Evolutionary conservation across 306 rosid genomes (phyloP), one percentile per base, ranked within the genome.

Genomic region (Citrullus mucosospermus): DNA sequence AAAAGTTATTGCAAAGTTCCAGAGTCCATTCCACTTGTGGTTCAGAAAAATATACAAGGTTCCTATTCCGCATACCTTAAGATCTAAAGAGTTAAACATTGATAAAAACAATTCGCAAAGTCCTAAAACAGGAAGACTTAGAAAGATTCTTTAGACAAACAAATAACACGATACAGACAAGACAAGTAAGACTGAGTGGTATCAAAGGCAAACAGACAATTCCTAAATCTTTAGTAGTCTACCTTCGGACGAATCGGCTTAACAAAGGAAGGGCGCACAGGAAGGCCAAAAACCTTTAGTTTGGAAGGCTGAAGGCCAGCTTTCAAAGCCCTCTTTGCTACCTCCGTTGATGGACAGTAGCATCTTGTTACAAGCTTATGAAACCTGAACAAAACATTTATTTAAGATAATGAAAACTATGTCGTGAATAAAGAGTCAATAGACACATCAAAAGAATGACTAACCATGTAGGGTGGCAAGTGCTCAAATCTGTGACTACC

Each of bases 391-490:
- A 79, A 50, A 67, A 85, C 80, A 54, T 82, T 25, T 25, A 25
- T 25, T 25, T 70, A 80, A 36, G 39, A 67, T 68, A n/a, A 82
- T 87, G 76, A 85, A 85, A 79, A 83, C 83, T 9, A 79, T 18
- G 76, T 55, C 5, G 34, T 54, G 25, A 50, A 82, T 61, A 63
- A 65, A 5, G 75, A 36, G 65, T 54, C 48, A 60, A 68, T 36
- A 17, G 43, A 67, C 22, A 18, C 9, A 30, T 4, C 39, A 77
- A 46, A 51, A 25, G 39, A 55, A 59, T 66, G 84, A 86, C 96
- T 71, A 59, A 92, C 99, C 99, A 95, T 76, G 99, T 95, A 30
- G 99, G 99, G 85, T 95, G 99, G 85, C 99, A 95, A 4, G 99
- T 95, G 91, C 99, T 95, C 83, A 95, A 88, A 92, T 95, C 99